These are phyloP conservation scores for Guadua angustifolia DNA, from an alignment of 176 grass and related monocot genomes.

Conservation along the genomic window DNA sequence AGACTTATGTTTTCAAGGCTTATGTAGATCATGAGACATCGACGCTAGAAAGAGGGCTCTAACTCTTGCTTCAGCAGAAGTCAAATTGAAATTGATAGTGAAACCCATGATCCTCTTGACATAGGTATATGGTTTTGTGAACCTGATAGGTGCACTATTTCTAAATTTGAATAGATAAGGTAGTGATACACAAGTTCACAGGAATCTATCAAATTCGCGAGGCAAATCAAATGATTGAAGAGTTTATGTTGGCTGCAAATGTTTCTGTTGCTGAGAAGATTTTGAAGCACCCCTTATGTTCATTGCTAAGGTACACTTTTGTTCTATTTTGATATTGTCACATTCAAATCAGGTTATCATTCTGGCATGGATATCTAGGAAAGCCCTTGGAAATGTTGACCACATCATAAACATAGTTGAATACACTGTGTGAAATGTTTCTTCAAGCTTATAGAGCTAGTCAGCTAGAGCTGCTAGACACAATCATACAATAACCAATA, in stretches of 20 bases:
- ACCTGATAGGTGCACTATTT: constrained; percentile 30
- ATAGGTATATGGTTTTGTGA: constrained; percentile 66
- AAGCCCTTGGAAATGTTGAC: neutral
- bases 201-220: constrained; percentile 99
- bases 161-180: constrained; percentile 34
- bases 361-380: constrained; percentile 27
- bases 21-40: constrained; percentile 82
- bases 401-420: neutral
- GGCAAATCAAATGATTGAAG: constrained; percentile 99
- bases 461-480: neutral
- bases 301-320: constrained; percentile 77
- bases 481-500: neutral
- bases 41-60: constrained; percentile 85
- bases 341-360: constrained; percentile 19
- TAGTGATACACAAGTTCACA: constrained; percentile 46
- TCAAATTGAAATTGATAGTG: constrained; percentile 99
- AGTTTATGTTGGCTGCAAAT: constrained; percentile 98
- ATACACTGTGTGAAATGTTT: neutral
- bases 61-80: constrained; percentile 97
- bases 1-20: constrained; percentile 31
- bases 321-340: constrained; percentile 22
- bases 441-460: neutral
- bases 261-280: constrained; percentile 96
- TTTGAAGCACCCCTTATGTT: constrained; percentile 83
- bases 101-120: constrained; percentile 99